Base-by-base conservation (phyloP, 2,329 filamentous ascomycete species). In the Penicillium freii region DNA sequence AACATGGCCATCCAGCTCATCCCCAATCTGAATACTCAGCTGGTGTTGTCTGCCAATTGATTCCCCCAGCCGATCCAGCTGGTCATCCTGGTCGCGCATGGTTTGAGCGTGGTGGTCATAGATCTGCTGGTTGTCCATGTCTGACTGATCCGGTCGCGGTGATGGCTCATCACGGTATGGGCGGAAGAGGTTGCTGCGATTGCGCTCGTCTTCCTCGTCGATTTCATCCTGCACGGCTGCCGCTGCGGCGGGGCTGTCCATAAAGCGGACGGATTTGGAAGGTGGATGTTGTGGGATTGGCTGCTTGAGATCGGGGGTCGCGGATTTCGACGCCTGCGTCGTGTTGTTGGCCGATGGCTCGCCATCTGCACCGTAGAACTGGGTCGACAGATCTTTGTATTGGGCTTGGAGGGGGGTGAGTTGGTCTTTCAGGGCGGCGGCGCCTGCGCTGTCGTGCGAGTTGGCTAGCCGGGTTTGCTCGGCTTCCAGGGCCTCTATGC, bases 1-100 rank as follows among this genome's bases (percentile, higher is more conserved):
- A 38, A 95, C 89, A 69, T 99, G 94, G 65, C 87, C 88, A 67
- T 97, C 94, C 36, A 99, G 82, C 80, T 99, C 94, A 73, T 97
- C 90, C 31, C 94, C 93, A 69, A 99, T 97, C 78, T 94, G 91
- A 79, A 97, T 95, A 71, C 89, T 92, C 60, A 99, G 81, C 78
- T 97, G 91, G 49, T 95, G 83, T 79, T 97, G 94, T 39, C 94
- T 85, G 4, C 90, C 84, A 65, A 99, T 97, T 57, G 86, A 91
- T 68, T 87, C 85, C n/a, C 92, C 91, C 4, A 99, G 80, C 10
- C 84, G 82, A 73, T 97, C 93, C n/a, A 99, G 82, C 73, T 96
- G 92, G 63, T 90, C 89, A 71, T 99, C 94, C 76, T 99, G 94
- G 61, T 97, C 87, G n/a, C 83, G 82, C 38, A 99, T 80, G 27